These are phyloP conservation scores for Gossypium thurberi DNA, from an alignment of 345 rosid species.

Conservation along the genomic window DNA sequence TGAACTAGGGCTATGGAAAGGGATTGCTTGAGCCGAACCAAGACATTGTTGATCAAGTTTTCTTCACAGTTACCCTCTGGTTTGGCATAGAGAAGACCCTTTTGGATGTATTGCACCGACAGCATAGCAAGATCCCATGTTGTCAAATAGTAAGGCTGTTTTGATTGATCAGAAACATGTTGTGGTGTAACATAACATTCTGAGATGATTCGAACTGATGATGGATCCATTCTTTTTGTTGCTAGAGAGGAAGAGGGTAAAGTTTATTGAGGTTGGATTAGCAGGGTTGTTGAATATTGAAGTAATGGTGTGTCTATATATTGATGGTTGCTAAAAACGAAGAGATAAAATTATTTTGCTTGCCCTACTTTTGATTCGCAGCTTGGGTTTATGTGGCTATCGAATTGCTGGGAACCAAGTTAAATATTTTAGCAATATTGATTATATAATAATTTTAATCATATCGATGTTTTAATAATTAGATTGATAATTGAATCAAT, in stretches of 20 bases:
- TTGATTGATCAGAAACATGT: slow-evolving; percentile 26
- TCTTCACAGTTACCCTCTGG: slow-evolving; percentile 15
- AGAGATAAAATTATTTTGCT: neutral
- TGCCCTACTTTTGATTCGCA: neutral
- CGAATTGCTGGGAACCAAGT: neutral
- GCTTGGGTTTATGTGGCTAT: neutral
- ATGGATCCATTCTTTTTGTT: slow-evolving; percentile 18
- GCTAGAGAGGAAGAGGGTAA: neutral
- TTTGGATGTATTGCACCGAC: slow-evolving; percentile 61
- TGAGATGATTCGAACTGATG: slow-evolving; percentile 30
- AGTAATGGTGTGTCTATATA: no score
- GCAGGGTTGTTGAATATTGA: no score
- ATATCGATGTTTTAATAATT: no score
- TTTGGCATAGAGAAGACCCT: slow-evolving; percentile 53
- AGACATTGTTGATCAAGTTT: slow-evolving; percentile 28
- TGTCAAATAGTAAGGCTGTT: slow-evolving; percentile 41
- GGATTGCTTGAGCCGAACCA: slow-evolving; percentile 42
- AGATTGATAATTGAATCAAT: no score
- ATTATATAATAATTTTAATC: no score
- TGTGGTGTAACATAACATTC: slow-evolving; percentile 55
- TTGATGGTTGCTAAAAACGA: neutral
- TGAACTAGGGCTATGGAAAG: slow-evolving; percentile 56
- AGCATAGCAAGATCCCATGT: slow-evolving; percentile 76
- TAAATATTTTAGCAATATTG: no score
- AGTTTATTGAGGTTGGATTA: no score